Evolutionary conservation across 164 flowering plant genomes (phyloP).

Genomic region (Macadamia integrifolia): DNA sequence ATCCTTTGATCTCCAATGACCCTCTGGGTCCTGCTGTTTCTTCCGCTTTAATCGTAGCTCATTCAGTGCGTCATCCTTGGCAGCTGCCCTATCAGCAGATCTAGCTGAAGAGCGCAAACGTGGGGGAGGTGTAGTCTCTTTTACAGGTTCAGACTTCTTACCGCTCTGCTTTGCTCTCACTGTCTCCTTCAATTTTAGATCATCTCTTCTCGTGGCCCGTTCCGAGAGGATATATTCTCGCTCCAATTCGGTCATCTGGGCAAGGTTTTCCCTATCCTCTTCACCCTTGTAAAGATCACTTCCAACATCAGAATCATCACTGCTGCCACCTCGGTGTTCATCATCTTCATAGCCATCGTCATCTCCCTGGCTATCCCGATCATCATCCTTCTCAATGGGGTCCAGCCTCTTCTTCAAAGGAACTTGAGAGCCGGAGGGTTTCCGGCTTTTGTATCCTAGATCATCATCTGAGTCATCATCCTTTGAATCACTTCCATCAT

Average conservation of each 20-base stretch:
- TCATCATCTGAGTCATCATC: slow-evolving; percentile 79
- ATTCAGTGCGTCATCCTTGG: slow-evolving; percentile 79
- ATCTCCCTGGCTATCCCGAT: slow-evolving; percentile 49
- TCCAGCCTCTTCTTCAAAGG: slow-evolving; percentile 90
- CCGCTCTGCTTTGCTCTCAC: slow-evolving; percentile 50
- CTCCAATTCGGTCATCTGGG: slow-evolving; percentile 71
- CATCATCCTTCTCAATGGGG: slow-evolving; percentile 62
- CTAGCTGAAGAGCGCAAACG: slow-evolving; percentile 64
- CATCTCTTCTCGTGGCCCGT: slow-evolving; percentile 60
- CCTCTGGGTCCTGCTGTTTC: slow-evolving; percentile 72
- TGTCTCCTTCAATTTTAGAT: slow-evolving; percentile 51
- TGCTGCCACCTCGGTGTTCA: slow-evolving; percentile 47
- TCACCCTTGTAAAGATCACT: slow-evolving; percentile 88
- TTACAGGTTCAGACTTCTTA: slow-evolving; percentile 39
- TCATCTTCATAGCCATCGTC: slow-evolving; percentile 41
- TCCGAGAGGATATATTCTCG: slow-evolving; percentile 79
- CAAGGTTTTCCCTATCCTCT: slow-evolving; percentile 61
- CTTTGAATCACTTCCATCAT: slow-evolving; percentile 82
- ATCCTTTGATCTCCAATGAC: slow-evolving; percentile 49
- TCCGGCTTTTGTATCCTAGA: slow-evolving; percentile 54
- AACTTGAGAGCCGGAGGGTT: slow-evolving; percentile 75
- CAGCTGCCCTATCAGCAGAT: slow-evolving; percentile 63
- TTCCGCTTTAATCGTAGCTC: slow-evolving; percentile 74
- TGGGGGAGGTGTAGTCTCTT: slow-evolving; percentile 46
- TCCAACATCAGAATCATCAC: slow-evolving; percentile 77